These are phyloP conservation scores for Trametes sanguinea DNA, from an alignment of 768 basidiomycete species.

Conservation along the genomic window DNA sequence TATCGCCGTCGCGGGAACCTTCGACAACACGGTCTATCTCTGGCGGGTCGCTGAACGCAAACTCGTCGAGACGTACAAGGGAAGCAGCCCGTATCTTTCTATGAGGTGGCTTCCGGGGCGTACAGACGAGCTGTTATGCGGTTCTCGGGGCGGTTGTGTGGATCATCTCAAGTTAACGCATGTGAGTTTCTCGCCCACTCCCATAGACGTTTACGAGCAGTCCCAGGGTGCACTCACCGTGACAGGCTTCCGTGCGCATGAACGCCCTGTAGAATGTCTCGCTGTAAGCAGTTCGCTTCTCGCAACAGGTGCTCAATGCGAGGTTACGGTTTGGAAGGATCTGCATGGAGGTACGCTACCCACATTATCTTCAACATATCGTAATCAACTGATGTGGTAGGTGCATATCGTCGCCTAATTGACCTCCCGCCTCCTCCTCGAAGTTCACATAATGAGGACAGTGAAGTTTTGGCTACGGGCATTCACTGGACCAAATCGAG, in stretches of 20 bases:
- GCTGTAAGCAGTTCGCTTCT: not conserved
- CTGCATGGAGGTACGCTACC: no score
- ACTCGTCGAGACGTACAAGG: not conserved
- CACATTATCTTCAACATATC: no score
- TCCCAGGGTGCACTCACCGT: no score
- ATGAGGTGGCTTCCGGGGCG: not conserved
- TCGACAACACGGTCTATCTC: not conserved
- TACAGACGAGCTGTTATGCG: not conserved
- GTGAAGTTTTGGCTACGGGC: not conserved
- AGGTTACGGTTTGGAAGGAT: not conserved
- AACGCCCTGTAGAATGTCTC: not conserved
- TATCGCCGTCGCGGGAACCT: not conserved
- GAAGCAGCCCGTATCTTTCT: not conserved
- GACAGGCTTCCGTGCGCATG: constrained; percentile 1
- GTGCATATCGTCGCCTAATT: not conserved
- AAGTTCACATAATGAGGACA: not conserved
- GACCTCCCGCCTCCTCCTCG: not conserved
- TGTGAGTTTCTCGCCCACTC: not conserved
- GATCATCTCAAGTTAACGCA: not conserved
- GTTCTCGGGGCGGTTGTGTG: not conserved
- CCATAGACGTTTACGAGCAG: not conserved
- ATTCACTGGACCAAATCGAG: constrained; percentile 3
- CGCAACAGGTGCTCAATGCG: not conserved
- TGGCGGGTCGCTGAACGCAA: not conserved
- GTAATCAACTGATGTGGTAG: not conserved